phyloP scores from a whole-genome alignment of 257 asterid genomes.

The Solanum tarijense region DNA sequence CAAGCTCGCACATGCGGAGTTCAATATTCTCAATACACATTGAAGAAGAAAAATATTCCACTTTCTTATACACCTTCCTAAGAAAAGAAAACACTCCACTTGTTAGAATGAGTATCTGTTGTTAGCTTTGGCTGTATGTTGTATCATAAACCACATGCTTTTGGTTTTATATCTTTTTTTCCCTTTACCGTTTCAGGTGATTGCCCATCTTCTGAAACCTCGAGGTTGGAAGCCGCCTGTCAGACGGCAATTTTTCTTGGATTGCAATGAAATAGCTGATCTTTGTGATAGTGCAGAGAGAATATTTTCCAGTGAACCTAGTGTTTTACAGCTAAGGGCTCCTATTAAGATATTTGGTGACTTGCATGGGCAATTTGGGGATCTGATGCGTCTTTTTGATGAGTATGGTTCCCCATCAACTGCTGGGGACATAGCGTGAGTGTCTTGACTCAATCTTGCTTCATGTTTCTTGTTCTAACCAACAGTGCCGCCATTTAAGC shows the following conservation, averaged over 20 bases:
- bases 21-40: background rate
- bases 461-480: background rate
- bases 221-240: slow-evolving; percentile 99
- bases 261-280: slow-evolving; percentile 97
- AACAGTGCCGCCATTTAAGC: background rate
- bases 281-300: slow-evolving; percentile 96
- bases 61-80: background rate
- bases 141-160: background rate
- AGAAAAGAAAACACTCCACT: background rate
- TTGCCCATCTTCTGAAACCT: slow-evolving; percentile 89
- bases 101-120: background rate
- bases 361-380: slow-evolving; percentile 98
- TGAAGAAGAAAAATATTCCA: background rate
- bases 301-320: slow-evolving; percentile 87
- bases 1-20: background rate
- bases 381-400: slow-evolving; percentile 95
- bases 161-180: background rate
- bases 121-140: background rate
- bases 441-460: background rate
- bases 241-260: slow-evolving; percentile 91
- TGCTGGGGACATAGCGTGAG: slow-evolving; percentile 98
- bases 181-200: slow-evolving; percentile 37
- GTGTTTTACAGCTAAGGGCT: slow-evolving; percentile 90
- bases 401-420: slow-evolving; percentile 99
- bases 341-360: slow-evolving; percentile 97